Base-by-base conservation (phyloP, 495 filamentous ascomycete species). In the Durotheca rogersii region DNA sequence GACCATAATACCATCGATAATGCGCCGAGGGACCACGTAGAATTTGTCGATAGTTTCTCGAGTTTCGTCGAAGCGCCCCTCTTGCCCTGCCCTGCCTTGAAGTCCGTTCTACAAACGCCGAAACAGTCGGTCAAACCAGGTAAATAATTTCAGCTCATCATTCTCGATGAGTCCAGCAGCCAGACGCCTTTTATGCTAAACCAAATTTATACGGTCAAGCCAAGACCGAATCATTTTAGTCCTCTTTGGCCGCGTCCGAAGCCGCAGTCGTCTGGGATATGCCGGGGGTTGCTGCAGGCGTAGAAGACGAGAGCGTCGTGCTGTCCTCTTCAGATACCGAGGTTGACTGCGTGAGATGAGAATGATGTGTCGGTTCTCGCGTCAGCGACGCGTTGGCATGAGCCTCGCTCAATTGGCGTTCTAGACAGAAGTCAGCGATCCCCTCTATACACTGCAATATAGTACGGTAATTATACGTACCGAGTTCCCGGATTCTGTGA, bases 401-500 rank as follows among this genome's bases (percentile, higher is more conserved):
- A 3, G 64, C 54, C 12, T 72, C 70, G 43, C 20, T 58, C 5
- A 73, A 50, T 53, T 72, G 70, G 11, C 69, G 67, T 52, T 73
- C 70, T 73, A 25, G 6, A 41, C 3, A 21, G 2, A 43, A 6
- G 47, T 49, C 17, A 51, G 47, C 27, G 10, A 17, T 10, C 27
- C 5, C 10, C 30, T 10, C 11, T 3, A 25, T 33, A 31, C 30
- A 1, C 20, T 39, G 33, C 14, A 1, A 1, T 17, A 7, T 9
- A 9, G 23, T 9, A n/a, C 6, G 20, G 12, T 35, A 41, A 16
- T 21, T 20, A 21, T 60, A 71, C 73, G 61, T 71, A 83, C 85
- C 87, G 10, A 97, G 72, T 62, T 96, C 92, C 27, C 88, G 81
- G 37, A 96, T 89, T 39, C 93, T 80, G 61, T 84, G 78, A 42